Conservation (phyloP, 106 monocot genomes). For the Dendrobium officinale region DNA sequence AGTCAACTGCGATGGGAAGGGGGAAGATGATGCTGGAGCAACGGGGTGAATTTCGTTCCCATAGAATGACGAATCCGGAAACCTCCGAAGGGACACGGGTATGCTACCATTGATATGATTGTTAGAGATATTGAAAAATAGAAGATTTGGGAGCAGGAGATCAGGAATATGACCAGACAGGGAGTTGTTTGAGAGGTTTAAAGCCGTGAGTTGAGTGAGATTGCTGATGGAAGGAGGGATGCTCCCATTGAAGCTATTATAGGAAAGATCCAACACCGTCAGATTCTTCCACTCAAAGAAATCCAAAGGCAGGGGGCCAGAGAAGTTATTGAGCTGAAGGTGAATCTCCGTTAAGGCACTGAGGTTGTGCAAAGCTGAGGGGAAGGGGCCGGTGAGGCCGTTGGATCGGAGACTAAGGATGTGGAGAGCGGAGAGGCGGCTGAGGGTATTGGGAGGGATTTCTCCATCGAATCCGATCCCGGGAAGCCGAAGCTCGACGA, state of each 20-base stretch:
- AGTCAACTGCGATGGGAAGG: background rate
- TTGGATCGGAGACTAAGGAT: constrained; percentile 51
- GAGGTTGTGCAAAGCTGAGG: constrained; percentile 36
- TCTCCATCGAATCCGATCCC: constrained; percentile 31
- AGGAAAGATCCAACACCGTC: constrained; percentile 39
- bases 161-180: constrained; percentile 44
- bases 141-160: constrained; percentile 35
- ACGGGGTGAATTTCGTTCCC: constrained; percentile 27
- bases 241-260: constrained; percentile 35
- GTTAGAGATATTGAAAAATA: constrained; percentile 36
- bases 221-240: constrained; percentile 43
- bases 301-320: constrained; percentile 33
- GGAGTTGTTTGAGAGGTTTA: constrained; percentile 54
- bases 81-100: constrained; percentile 34
- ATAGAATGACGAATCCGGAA: constrained; percentile 38
- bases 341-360: constrained; percentile 38
- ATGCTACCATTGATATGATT: constrained; percentile 40
- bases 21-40: constrained; percentile 7
- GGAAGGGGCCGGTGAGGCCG: constrained; percentile 41
- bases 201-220: constrained; percentile 24
- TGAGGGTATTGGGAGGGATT: constrained; percentile 47
- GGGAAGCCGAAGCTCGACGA: constrained; percentile 41
- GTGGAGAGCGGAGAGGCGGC: constrained; percentile 39
- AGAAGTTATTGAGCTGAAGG: constrained; percentile 46
- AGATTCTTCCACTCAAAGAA: constrained; percentile 34